phyloP scores from a whole-genome alignment of 371 early-diverging fungal species.

The Lichtheimia ornata region DNA sequence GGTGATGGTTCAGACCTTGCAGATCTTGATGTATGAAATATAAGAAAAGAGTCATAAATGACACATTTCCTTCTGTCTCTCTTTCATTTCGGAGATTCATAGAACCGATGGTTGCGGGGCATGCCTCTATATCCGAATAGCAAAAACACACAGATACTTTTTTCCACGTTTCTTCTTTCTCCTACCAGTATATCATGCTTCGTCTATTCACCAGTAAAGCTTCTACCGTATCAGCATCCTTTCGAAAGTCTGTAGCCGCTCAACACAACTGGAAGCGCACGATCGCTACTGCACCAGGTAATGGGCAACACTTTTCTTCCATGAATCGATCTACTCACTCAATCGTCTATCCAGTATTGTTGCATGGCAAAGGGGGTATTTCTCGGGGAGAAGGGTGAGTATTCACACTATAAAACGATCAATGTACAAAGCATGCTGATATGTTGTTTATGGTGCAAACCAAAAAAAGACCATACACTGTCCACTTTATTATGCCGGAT shows the following conservation, averaged over 20 bases:
- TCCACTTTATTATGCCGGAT: constrained; percentile 70
- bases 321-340: no score
- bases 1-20: constrained; percentile 38
- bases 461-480: constrained; percentile 44
- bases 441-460: no score
- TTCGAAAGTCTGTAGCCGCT: background rate
- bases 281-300: constrained; percentile 32
- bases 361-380: constrained; percentile 34
- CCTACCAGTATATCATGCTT: constrained; percentile 12
- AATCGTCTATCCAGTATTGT: constrained; percentile 16
- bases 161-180: constrained; percentile 5
- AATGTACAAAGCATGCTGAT: background rate
- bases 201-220: constrained; percentile 31
- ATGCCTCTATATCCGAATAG: no score
- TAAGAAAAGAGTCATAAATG: background rate
- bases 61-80: background rate
- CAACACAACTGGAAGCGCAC: constrained; percentile 12
- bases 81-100: constrained; percentile 3
- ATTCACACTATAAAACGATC: background rate
- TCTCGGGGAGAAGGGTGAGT: constrained; percentile 43
- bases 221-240: constrained; percentile 13
- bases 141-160: background rate
- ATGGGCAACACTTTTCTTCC: background rate
- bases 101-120: no score
- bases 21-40: constrained; percentile 6